Evolutionary conservation across 768 basidiomycete genomes (phyloP), one percentile per base, ranked within the genome.

Genomic region (Nevesoporus exiguus): DNA sequence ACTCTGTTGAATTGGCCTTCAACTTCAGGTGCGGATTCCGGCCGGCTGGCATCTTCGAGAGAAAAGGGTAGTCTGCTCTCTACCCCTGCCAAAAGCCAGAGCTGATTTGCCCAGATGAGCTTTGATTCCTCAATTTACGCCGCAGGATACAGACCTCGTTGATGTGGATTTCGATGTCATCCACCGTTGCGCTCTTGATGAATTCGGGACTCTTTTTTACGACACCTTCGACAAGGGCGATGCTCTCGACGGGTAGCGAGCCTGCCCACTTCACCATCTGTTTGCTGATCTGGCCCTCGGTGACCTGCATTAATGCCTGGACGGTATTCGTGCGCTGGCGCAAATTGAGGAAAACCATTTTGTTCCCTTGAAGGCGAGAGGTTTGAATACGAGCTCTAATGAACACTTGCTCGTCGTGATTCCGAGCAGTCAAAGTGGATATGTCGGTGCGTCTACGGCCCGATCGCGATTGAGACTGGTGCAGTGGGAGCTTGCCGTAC

Each of bases 231-330:
- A 96, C 88, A 22, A 95, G 82, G 6, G 98, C 87, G 64, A 99
- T 94, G 54, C 88, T 90, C 75, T 99, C 97, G 63, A 82, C 81
- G 25, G 86, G 76, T 47, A 98, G 73, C 24, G 81, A 67, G 19
- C 85, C 84, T 17, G 86, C 82, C 88, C 90, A 98, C 73, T 93
- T 97, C 36, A 93, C 83, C 97, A 99, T 99, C 69, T 96, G 94
- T 73, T 95, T 98, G 57, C 92, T 95, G 25, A 98, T 80, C 64
- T 82, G 85, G 43, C 83, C 88, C 11, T 84, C 80, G 10, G 86
- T 75, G 22, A 89, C 82, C 45, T 77, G 72, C 56, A 96, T 76
- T 37, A 98, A 75, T 33, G 89, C 94, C 69, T 98, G 96, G 9
- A 99, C 85, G 51, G 95, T 79, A 66, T 88, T 80, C 14, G 80